Evolutionary conservation across 257 asterid species (phyloP).

Genomic region (Perilla frutescens): DNA sequence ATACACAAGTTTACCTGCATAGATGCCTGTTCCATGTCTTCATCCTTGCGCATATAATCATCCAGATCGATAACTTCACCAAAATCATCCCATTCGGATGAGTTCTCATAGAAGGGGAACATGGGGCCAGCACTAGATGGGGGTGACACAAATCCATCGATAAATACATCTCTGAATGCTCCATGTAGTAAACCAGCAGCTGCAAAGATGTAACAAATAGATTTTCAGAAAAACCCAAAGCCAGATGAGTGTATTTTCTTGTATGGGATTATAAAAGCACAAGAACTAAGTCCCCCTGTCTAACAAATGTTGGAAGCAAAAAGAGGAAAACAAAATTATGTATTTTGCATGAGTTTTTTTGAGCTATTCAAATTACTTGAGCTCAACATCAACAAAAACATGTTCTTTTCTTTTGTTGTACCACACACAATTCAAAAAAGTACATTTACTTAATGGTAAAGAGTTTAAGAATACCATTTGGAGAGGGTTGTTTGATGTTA

Average conservation of each 20-base stretch:
- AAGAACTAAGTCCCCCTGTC: slow-evolving; percentile 13
- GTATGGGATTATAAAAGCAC: slow-evolving; percentile 23
- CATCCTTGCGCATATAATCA: slow-evolving; percentile 81
- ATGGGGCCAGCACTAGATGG: slow-evolving; percentile 82
- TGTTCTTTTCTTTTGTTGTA: neutral
- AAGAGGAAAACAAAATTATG: neutral
- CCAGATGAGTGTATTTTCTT: slow-evolving; percentile 3
- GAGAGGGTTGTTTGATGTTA: slow-evolving; percentile 49
- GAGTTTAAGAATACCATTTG: slow-evolving; percentile 55
- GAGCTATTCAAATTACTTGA: slow-evolving; percentile 18
- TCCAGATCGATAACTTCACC: slow-evolving; percentile 97
- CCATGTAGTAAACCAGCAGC: slow-evolving; percentile 65
- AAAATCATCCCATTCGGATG: slow-evolving; percentile 95
- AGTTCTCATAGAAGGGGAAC: slow-evolving; percentile 81
- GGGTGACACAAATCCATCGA: slow-evolving; percentile 88
- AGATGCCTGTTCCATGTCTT: slow-evolving; percentile 65
- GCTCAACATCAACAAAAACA: slow-evolving; percentile 5
- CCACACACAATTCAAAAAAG: neutral
- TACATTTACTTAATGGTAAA: slow-evolving; percentile 9
- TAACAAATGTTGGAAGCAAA: slow-evolving; percentile 23
- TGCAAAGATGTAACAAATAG: slow-evolving; percentile 44
- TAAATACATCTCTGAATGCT: slow-evolving; percentile 79
- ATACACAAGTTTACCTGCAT: slow-evolving; percentile 59
- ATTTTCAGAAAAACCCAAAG: slow-evolving; percentile 13
- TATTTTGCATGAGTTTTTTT: slow-evolving; percentile 7